Evolutionary conservation across 495 filamentous ascomycete species (phyloP).

Genomic region (Durotheca rogersii): DNA sequence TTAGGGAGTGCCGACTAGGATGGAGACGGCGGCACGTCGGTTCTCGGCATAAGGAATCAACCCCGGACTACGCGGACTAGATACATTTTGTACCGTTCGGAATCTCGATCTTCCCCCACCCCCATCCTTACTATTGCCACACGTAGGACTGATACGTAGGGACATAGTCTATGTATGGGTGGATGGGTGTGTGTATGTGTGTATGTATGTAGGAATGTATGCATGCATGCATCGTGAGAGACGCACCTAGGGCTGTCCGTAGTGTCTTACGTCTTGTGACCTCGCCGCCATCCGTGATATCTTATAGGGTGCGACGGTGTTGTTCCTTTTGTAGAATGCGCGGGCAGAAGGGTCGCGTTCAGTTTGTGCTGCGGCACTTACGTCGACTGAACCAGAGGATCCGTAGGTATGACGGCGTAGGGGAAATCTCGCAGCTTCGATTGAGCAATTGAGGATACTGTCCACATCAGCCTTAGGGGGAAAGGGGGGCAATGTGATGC

Average conservation of each 20-base stretch:
- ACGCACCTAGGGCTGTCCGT: constrained; percentile 24
- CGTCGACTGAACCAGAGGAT: constrained; percentile 20
- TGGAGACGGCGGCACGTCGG: too few relatives aligned
- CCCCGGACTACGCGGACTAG: constrained; percentile 3
- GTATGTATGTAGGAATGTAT: too few relatives aligned
- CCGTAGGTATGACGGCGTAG: neutral
- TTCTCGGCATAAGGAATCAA: constrained; percentile 24
- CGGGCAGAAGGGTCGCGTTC: constrained; percentile 23
- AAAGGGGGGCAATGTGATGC: constrained; percentile 29
- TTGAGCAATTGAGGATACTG: constrained; percentile 2
- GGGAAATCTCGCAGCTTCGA: constrained; percentile 25
- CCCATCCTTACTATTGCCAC: constrained; percentile 31
- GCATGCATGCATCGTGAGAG: constrained; percentile 26
- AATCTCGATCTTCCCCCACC: constrained; percentile 27
- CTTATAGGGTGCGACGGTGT: constrained; percentile 21
- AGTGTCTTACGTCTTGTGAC: constrained; percentile 22
- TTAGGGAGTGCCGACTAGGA: constrained; percentile 22
- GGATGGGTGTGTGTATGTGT: too few relatives aligned
- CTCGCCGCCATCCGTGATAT: constrained; percentile 24
- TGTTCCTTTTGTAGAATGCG: constrained; percentile 32
- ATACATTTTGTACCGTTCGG: constrained; percentile 12
- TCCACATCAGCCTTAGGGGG: constrained; percentile 32
- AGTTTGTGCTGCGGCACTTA: constrained; percentile 22
- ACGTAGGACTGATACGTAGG: constrained; percentile 33
- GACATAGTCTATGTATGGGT: too few relatives aligned